Evolutionary conservation across 1,139 yeast species (phyloP).

Genomic region (Oligophagozyma castellii): DNA sequence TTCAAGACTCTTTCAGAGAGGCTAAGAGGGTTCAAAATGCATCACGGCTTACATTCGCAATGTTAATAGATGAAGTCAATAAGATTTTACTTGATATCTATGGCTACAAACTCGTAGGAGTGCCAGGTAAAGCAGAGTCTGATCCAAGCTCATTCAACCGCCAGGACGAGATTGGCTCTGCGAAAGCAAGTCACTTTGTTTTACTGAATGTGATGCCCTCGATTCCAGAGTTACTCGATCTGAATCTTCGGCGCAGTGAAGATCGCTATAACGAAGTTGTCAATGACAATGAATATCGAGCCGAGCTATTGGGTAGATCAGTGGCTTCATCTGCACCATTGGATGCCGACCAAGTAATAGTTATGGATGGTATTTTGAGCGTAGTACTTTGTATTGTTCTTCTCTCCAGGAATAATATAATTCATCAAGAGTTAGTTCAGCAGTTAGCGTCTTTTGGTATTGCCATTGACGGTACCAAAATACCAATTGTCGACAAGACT

Average conservation of each 20-base stretch:
- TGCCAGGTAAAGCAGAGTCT: constrained; percentile 7
- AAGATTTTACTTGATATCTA: constrained; percentile 12
- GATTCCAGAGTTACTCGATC: constrained; percentile 8
- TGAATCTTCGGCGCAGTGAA: constrained; percentile 8
- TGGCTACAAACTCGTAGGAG: constrained; percentile 15
- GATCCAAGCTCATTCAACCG: background rate
- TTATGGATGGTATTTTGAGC: constrained; percentile 14
- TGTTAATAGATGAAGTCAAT: constrained; percentile 9
- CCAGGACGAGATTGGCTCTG: constrained; percentile 1
- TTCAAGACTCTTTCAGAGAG: constrained; percentile 12
- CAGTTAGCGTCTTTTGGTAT: constrained; percentile 17
- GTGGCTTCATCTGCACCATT: constrained; percentile 6
- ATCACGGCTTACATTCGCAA: constrained; percentile 6
- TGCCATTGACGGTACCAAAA: constrained; percentile 16
- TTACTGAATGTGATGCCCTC: constrained; percentile 10
- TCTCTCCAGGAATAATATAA: constrained; percentile 18
- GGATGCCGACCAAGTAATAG: constrained; percentile 7
- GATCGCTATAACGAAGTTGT: constrained; percentile 8
- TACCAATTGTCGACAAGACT: constrained; percentile 14
- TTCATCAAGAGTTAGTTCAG: constrained; percentile 15
- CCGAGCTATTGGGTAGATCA: constrained; percentile 8
- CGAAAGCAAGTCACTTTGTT: constrained; percentile 13
- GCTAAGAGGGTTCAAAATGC: constrained; percentile 11
- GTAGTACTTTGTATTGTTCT: constrained; percentile 13
- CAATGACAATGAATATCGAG: constrained; percentile 11